phyloP scores from a whole-genome alignment of 2,329 filamentous ascomycete species.

The Penicillium sp. region DNA sequence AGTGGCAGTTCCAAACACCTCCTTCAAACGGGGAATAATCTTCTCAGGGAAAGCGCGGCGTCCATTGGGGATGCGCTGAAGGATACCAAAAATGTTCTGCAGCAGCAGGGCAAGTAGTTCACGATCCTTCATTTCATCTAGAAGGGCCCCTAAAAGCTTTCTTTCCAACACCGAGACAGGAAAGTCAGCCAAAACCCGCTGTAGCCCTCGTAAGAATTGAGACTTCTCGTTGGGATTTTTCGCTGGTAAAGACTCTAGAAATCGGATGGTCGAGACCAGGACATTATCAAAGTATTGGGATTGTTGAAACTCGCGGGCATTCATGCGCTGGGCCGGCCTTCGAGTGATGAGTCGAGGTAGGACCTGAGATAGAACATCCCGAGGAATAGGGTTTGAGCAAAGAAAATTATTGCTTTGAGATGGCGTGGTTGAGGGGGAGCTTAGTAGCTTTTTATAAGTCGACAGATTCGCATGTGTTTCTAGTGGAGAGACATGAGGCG shows the following conservation, averaged over 20 bases:
- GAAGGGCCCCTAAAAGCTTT: conserved; percentile 83
- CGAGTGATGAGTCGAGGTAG: conserved; percentile 85
- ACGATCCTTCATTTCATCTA: conserved; percentile 93
- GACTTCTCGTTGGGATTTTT: conserved; percentile 92
- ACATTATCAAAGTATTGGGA: conserved; percentile 98
- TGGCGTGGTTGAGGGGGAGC: conserved; percentile 76
- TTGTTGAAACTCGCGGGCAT: conserved; percentile 88
- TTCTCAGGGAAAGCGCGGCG: conserved; percentile 81
- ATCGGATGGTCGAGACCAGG: conserved; percentile 92
- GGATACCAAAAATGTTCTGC: conserved; percentile 89
- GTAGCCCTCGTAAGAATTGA: conserved; percentile 86
- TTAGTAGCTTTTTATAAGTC: conserved; percentile 83
- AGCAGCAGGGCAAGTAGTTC: conserved; percentile 84
- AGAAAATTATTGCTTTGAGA: conserved; percentile 83
- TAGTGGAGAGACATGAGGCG: conserved; percentile 86
- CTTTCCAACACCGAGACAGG: conserved; percentile 92
- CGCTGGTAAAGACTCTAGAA: conserved; percentile 85
- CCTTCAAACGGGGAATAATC: conserved; percentile 81
- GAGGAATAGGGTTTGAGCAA: conserved; percentile 76
- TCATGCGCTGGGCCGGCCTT: conserved; percentile 83
- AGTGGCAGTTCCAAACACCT: conserved; percentile 72
- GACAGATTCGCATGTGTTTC: conserved; percentile 80
- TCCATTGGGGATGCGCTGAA: conserved; percentile 76
- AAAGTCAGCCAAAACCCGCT: conserved; percentile 86
- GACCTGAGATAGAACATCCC: conserved; percentile 74